Conservation (phyloP, 805 yeast genomes). For the Nakazawaea holstii region DNA sequence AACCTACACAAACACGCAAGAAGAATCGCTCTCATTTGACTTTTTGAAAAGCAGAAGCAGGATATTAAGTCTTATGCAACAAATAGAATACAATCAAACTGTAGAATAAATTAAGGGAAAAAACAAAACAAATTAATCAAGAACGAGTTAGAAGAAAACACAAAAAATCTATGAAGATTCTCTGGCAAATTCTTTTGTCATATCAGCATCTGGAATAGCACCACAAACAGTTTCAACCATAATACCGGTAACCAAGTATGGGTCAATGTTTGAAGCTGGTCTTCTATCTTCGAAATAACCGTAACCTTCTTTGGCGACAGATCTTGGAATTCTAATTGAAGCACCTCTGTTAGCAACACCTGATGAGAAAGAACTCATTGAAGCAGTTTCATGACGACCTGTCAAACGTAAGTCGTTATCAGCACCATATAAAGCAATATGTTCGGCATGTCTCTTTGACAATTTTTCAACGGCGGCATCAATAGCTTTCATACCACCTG, state of each 20-base stretch:
- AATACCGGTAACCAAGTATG: slow-evolving; percentile 97
- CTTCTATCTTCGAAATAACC: slow-evolving; percentile 99
- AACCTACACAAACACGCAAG: no score
- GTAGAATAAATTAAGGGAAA: neutral
- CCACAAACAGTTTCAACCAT: slow-evolving; percentile 97
- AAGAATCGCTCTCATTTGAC: no score
- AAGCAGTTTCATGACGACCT: slow-evolving; percentile 98
- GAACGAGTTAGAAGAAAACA: neutral
- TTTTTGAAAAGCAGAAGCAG: no score
- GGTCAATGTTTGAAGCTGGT: slow-evolving; percentile 99
- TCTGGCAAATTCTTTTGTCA: slow-evolving; percentile 85
- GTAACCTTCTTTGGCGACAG: slow-evolving; percentile 95
- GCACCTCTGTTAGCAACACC: slow-evolving; percentile 99
- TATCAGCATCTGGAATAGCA: slow-evolving; percentile 90
- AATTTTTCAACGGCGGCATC: slow-evolving; percentile 91
- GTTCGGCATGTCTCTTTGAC: slow-evolving; percentile 95
- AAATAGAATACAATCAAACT: neutral
- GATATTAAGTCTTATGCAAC: no score
- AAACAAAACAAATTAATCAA: neutral
- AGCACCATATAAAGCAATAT: slow-evolving; percentile 89
- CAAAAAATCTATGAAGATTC: slow-evolving; percentile 36
- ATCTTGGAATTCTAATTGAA: slow-evolving; percentile 96
- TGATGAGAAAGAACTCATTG: slow-evolving; percentile 81
- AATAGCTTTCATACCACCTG: slow-evolving; percentile 95
- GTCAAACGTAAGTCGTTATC: slow-evolving; percentile 95